Base-by-base conservation (phyloP, 345 rosid genomes). In the Arabis hirsuta region DNA sequence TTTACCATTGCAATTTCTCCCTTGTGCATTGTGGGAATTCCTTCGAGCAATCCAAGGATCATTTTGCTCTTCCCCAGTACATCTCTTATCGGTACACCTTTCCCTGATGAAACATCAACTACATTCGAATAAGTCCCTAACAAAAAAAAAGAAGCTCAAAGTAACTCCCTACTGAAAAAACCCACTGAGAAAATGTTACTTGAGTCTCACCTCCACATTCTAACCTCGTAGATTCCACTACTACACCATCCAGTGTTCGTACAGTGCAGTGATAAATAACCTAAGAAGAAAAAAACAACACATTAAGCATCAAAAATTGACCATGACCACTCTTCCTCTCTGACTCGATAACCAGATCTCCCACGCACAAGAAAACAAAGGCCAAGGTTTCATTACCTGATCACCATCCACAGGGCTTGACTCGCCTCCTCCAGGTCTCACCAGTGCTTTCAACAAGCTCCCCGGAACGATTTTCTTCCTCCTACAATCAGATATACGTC, bases 1-100 rank as follows among this genome's bases (percentile, higher is more conserved):
- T 12, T 62, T 91, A 91, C 98, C 98, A 90, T 87, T 7, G 99
- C 92, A 60, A 91, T 88, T 90, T 95, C 99, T 55, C 90, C 92
- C 96, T 84, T 91, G 71, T 83, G 79, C 98, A 91, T 94, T 7
- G 98, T 85, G 16, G 97, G 85, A 69, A 94, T 84, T 63, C 98
- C 96, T 82, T 95, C 94, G 5, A 95, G 79, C 80, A 95, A 79
- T 73, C 99, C 99, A 71, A 88, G 65, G 10, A 95, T 54, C 83
- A 95, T 76, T 84, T 95, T 91, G 81, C 96, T 90, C 86, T 91
- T 95, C 36, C 98, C 98, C 79, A 91, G 62, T 31, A 95, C 88
- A 66, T 84, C 81, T 80, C 99, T 83, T 54, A 72, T 73, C 1
- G 97, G 94, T 29, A 79, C 74, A 62, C 97, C 98, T 69, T 83